Percentiles rank a stretch among this genome's conserved stretches.
phyloP scores from a whole-genome alignment of 768 basidiomycete genomes.

The Tulasnella sp. region DNA sequence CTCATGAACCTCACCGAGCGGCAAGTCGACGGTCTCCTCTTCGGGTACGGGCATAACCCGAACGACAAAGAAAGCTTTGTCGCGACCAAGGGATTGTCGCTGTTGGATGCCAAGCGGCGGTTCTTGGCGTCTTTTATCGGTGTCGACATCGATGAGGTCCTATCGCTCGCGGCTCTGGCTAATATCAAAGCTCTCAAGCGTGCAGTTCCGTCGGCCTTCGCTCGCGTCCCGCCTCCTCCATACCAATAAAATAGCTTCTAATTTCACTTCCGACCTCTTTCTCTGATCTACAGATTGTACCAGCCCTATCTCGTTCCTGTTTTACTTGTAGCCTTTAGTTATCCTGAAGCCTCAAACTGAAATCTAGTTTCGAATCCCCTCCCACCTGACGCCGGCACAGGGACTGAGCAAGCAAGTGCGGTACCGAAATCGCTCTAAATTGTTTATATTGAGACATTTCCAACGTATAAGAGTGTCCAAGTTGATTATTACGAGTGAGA shows the following conservation, averaged over 20 bases:
- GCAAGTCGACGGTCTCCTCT: neutral
- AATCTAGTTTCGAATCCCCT: too few relatives aligned
- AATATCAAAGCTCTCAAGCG: neutral
- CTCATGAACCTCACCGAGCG: constrained; percentile 10
- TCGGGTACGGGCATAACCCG: neutral
- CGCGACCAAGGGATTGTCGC: neutral
- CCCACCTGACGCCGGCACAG: too few relatives aligned
- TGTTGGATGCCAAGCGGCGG: neutral
- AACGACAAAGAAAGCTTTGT: neutral
- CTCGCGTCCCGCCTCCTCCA: neutral
- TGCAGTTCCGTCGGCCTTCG: neutral
- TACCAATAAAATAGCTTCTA: neutral
- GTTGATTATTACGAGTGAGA: neutral
- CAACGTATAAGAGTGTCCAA: neutral
- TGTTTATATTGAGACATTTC: neutral
- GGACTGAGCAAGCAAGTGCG: neutral
- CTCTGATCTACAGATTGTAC: neutral
- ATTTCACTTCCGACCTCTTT: neutral
- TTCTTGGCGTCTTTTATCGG: constrained; percentile 1
- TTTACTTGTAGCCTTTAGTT: too few relatives aligned
- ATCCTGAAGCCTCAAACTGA: too few relatives aligned
- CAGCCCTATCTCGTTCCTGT: too few relatives aligned
- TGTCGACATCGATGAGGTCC: neutral
- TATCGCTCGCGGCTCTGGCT: neutral
- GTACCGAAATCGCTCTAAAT: neutral